These are phyloP conservation scores for Heliosperma pusillum DNA, from an alignment of 148 eudicot species.

Conservation along the genomic window DNA sequence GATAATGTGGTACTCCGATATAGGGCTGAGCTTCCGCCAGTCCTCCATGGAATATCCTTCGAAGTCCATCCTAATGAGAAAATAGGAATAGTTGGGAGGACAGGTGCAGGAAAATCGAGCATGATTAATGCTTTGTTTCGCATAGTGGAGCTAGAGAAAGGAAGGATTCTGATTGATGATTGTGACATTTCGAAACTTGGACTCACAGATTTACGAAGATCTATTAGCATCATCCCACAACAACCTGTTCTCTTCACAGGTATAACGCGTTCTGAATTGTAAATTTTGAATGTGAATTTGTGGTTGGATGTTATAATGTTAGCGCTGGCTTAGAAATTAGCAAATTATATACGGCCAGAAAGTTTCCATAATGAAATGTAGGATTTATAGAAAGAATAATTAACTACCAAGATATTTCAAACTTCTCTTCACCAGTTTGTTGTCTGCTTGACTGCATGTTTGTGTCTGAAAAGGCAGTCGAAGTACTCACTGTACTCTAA, in stretches of 20 bases:
- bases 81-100: conserved; percentile 77
- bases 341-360: not conserved
- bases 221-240: conserved; percentile 79
- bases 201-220: conserved; percentile 65
- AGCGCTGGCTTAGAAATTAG: not conserved
- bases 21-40: conserved; percentile 78
- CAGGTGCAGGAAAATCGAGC: conserved; percentile 87
- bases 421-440: not conserved
- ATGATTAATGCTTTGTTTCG: conserved; percentile 82
- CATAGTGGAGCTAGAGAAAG: conserved; percentile 69
- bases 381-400: not conserved
- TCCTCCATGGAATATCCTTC: conserved; percentile 61
- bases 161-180: conserved; percentile 59
- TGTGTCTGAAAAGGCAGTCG: no score
- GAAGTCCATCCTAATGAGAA: conserved; percentile 63
- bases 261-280: conserved; percentile 25
- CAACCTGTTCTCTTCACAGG: conserved; percentile 84
- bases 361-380: not conserved
- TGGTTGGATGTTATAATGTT: no score
- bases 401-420: not conserved
- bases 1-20: conserved; percentile 69
- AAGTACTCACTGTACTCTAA: no score
- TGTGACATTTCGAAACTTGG: conserved; percentile 68
- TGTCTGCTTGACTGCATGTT: not conserved
- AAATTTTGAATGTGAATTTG: not conserved